These are phyloP conservation scores for Aspergillaceae sp. DNA, from an alignment of 2,329 filamentous ascomycete genomes.

Conservation along the genomic window DNA sequence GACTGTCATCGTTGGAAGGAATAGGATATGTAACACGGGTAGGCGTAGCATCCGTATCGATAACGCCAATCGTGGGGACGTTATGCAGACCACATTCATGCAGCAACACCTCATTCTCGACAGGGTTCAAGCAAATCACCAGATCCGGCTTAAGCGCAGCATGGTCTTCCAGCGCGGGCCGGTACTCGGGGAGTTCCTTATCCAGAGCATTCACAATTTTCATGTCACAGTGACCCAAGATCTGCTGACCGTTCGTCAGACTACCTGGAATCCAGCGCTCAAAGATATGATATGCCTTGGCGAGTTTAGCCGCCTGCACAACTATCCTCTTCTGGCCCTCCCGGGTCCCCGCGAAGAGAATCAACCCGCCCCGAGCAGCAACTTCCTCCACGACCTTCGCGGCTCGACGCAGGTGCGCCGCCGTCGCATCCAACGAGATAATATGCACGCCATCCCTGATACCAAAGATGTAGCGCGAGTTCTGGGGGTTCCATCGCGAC, in stretches of 20 bases:
- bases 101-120: slow-evolving; percentile 83
- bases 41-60: slow-evolving; percentile 88
- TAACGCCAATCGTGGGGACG: slow-evolving; percentile 87
- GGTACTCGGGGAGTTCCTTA: slow-evolving; percentile 53
- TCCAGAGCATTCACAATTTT: slow-evolving; percentile 74
- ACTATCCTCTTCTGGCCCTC: slow-evolving; percentile 72
- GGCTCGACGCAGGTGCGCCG: slow-evolving; percentile 80
- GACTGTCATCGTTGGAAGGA: slow-evolving; percentile 92
- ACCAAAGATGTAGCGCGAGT: slow-evolving; percentile 89
- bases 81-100: slow-evolving; percentile 83
- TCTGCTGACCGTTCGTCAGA: slow-evolving; percentile 88
- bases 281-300: slow-evolving; percentile 78
- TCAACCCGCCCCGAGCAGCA: slow-evolving; percentile 68
- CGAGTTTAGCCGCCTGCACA: slow-evolving; percentile 68
- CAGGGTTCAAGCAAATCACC: slow-evolving; percentile 82
- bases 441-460: slow-evolving; percentile 83
- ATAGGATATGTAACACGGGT: slow-evolving; percentile 95
- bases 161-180: slow-evolving; percentile 54
- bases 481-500: slow-evolving; percentile 87
- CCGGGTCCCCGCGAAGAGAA: slow-evolving; percentile 85
- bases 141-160: slow-evolving; percentile 73
- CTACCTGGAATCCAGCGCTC: slow-evolving; percentile 85
- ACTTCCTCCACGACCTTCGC: slow-evolving; percentile 89
- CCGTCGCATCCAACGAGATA: slow-evolving; percentile 82
- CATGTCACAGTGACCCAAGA: slow-evolving; percentile 60